Conservation (phyloP, 208 protist species). For the Crithidia sp. region DNA sequence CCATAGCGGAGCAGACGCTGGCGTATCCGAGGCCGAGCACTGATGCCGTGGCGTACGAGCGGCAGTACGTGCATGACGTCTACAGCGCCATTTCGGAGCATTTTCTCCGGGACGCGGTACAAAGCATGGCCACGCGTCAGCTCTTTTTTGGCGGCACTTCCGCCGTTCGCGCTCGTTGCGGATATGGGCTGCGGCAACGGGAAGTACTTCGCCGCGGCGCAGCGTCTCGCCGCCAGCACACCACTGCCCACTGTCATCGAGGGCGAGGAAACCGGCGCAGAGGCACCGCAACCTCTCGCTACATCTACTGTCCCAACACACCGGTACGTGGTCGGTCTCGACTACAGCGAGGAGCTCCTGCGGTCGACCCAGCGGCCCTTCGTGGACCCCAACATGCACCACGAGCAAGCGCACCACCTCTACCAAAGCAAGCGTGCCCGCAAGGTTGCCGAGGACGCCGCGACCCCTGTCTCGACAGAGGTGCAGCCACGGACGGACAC, state of each 20-base stretch:
- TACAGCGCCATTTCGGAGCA: constrained; percentile 86
- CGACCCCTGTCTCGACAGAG: constrained; percentile 17
- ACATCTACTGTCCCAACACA: constrained; percentile 19
- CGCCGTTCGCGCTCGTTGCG: constrained; percentile 62
- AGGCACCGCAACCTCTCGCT: not conserved
- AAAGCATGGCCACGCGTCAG: constrained; percentile 86
- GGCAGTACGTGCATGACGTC: constrained; percentile 75
- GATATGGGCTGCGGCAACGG: constrained; percentile 92
- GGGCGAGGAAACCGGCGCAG: not conserved
- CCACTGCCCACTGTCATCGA: not conserved
- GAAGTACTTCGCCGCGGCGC: constrained; percentile 74
- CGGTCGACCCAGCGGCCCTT: constrained; percentile 50
- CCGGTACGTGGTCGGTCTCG: constrained; percentile 71
- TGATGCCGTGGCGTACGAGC: constrained; percentile 54
- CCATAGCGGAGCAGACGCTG: not conserved
- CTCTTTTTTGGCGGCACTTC: constrained; percentile 68
- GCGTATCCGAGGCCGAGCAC: not conserved
- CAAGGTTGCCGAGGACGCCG: constrained; percentile 3
- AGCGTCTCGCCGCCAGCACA: constrained; percentile 2
- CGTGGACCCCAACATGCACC: constrained; percentile 50
- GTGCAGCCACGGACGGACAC: constrained; percentile 59
- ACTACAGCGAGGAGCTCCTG: constrained; percentile 69
- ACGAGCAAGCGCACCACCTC: constrained; percentile 2
- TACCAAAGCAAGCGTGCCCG: constrained; percentile 11
- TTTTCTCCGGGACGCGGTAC: constrained; percentile 91